Base-by-base conservation (phyloP, 305 asterid species). In the Lippia alba region DNA sequence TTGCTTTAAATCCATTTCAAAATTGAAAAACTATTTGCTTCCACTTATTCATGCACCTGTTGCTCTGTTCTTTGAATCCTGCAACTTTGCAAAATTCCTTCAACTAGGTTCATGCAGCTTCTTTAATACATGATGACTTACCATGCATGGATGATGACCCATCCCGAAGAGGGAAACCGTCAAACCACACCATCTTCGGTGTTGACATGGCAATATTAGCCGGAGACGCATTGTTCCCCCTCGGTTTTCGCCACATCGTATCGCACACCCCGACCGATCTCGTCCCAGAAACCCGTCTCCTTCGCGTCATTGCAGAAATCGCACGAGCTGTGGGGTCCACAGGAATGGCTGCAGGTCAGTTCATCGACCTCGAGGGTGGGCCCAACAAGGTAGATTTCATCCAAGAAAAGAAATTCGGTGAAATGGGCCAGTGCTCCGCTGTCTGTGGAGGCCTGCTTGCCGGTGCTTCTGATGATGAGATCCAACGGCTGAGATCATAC, bases 81-180 rank as follows among this genome's bases (percentile, higher is more conserved):
- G 6, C 41, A 36, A 36, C 9, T 36, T 36, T 8, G 9, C 9
- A 8, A 24, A 36, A 36, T 8, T 0, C 41, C 41, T 36, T 36
- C 41, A 5, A 36, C 30, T 50, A 94, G 97, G 97, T 94, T 66
- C 99, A 94, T 73, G 94, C 97, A 61, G 99, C 99, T 61, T 94
- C 99, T 14, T 56, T 91, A 49, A 89, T 94, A 58, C 99, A 94
- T 46, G 97, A 94, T 61, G 99, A 94, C 81, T 79, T 94, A 69
- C 99, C 99, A 11, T 91, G 97, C 88, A 94, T 94, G 99, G 97
- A 94, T 56, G 97, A 94, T 36, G 99, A 89, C 72, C 91, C 97
- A 46, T 91, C 96, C 6, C 86, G 99, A 57, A 83, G 97, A 66
- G 99, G 99, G 44, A 77, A 76, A 56, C 97, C 99, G 16, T 86